These are phyloP conservation scores for Xylariaceae sp. DNA, from an alignment of 2,329 filamentous ascomycete species.

Conservation along the genomic window DNA sequence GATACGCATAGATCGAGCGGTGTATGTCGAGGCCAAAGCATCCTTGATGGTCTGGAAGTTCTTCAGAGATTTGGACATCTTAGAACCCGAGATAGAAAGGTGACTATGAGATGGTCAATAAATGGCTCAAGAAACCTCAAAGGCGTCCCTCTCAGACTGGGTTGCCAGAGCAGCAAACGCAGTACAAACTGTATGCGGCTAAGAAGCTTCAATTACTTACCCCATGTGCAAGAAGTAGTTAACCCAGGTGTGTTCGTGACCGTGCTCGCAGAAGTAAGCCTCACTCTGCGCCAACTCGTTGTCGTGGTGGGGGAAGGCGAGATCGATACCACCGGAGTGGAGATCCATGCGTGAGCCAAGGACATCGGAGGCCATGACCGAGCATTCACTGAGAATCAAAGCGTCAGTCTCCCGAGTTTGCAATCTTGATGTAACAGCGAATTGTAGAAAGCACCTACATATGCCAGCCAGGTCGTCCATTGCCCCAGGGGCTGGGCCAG, in stretches of 20 bases:
- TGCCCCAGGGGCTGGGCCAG: conserved; percentile 84
- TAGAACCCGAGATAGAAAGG: conserved; percentile 78
- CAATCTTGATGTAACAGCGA: neutral
- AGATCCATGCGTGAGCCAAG: conserved; percentile 83
- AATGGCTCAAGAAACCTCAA: neutral
- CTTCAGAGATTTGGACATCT: conserved; percentile 95
- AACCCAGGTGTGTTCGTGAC: conserved; percentile 69
- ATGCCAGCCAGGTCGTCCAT: conserved; percentile 88
- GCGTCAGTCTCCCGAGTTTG: conserved; percentile 2
- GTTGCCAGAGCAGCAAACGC: neutral
- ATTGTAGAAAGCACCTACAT: conserved; percentile 44
- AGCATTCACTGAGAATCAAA: conserved; percentile 16
- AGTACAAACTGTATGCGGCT: neutral
- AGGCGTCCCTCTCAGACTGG: neutral
- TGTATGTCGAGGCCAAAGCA: conserved; percentile 66
- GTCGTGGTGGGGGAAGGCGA: conserved; percentile 88
- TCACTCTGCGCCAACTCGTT: conserved; percentile 77
- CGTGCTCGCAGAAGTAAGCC: conserved; percentile 56
- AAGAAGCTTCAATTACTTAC: neutral
- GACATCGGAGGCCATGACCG: conserved; percentile 77
- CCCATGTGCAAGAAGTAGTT: conserved; percentile 97
- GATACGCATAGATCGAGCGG: conserved; percentile 71
- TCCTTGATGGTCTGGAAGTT: conserved; percentile 93
- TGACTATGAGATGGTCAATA: conserved; percentile 41
- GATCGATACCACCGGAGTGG: conserved; percentile 86